A percentile compares a stretch with the other conserved stretches of the same genome.
Evolutionary conservation across 192 early-diverging fungal species (phyloP).

Genomic region (Blastocladiella britannica): DNA sequence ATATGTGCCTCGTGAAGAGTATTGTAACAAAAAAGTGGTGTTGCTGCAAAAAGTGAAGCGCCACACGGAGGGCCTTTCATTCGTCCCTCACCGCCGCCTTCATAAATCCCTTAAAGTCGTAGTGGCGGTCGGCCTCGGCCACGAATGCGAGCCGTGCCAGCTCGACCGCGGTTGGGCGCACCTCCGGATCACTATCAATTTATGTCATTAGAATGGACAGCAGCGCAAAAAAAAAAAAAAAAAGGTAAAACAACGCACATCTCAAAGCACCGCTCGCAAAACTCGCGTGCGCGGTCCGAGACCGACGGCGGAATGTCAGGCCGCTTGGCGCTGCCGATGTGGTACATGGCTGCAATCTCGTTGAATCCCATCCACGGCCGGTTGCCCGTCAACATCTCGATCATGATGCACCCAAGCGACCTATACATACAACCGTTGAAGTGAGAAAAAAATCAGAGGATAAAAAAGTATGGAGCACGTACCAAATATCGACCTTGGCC

Average conservation of each 20-base stretch:
- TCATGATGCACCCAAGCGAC: slow-evolving; percentile 53
- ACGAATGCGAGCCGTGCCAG: neutral
- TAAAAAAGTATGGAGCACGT: slow-evolving; percentile 11
- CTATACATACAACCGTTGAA: neutral
- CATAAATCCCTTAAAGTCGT: neutral
- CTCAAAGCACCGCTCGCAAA: slow-evolving; percentile 53
- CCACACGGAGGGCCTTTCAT: too few relatives aligned
- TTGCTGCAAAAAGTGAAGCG: too few relatives aligned
- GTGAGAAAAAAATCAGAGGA: neutral
- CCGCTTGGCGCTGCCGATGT: slow-evolving; percentile 56
- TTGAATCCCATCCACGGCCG: slow-evolving; percentile 41
- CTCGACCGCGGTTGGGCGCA: neutral
- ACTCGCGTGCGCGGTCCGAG: slow-evolving; percentile 42
- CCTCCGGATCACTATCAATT: neutral
- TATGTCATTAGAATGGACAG: neutral
- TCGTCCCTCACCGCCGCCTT: too few relatives aligned
- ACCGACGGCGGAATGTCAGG: slow-evolving; percentile 63
- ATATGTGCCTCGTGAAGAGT: too few relatives aligned
- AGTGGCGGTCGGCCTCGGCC: neutral
- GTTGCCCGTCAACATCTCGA: slow-evolving; percentile 88
- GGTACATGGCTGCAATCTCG: slow-evolving; percentile 37
- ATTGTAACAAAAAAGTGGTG: too few relatives aligned
- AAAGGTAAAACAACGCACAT: slow-evolving; percentile 23
- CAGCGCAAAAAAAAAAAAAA: neutral
- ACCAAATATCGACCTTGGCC: slow-evolving; percentile 90